Evolutionary conservation across 2,329 filamentous ascomycete species (phyloP).

Genomic region (Escovopsis sp.): DNA sequence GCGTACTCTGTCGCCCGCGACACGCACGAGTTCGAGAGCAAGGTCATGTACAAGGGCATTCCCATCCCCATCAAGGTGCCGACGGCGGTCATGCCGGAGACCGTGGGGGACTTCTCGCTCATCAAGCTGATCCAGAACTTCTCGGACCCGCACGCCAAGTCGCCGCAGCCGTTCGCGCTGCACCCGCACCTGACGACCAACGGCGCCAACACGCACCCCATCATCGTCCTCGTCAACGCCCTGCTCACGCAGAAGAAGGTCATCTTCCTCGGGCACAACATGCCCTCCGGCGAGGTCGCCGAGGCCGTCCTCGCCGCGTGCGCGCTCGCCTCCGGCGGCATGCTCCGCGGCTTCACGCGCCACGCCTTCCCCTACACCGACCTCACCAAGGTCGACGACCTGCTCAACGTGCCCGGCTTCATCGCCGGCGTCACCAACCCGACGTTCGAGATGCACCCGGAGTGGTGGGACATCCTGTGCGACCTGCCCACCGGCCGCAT

Average conservation of each 20-base stretch:
- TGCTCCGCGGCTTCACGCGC: conserved; percentile 85
- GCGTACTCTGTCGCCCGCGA: conserved; percentile 73
- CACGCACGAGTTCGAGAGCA: conserved; percentile 95
- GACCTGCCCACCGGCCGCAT: conserved; percentile 84
- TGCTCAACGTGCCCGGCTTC: conserved; percentile 91
- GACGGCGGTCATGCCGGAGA: conserved; percentile 84
- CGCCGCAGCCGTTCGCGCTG: conserved; percentile 68
- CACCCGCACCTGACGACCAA: conserved; percentile 91
- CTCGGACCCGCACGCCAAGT: conserved; percentile 65
- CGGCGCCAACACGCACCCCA: conserved; percentile 78
- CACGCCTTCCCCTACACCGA: conserved; percentile 98
- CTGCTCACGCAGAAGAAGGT: conserved; percentile 92
- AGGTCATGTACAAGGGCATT: conserved; percentile 89
- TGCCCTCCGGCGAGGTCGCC: conserved; percentile 88
- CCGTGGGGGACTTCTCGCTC: conserved; percentile 91
- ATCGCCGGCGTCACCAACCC: conserved; percentile 97
- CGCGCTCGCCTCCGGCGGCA: conserved; percentile 77
- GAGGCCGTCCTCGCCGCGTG: conserved; percentile 98
- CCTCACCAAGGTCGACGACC: conserved; percentile 91
- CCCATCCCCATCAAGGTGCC: conserved; percentile 95
- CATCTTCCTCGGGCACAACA: conserved; percentile 89
- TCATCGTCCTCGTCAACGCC: conserved; percentile 88
- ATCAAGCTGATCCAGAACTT: conserved; percentile 97
- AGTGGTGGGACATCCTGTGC: conserved; percentile 97
- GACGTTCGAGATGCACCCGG: conserved; percentile 82